Evolutionary conservation across 2,329 filamentous ascomycete species (phyloP), one percentile per base, ranked within the genome.

Genomic region (Alternaria dauci): DNA sequence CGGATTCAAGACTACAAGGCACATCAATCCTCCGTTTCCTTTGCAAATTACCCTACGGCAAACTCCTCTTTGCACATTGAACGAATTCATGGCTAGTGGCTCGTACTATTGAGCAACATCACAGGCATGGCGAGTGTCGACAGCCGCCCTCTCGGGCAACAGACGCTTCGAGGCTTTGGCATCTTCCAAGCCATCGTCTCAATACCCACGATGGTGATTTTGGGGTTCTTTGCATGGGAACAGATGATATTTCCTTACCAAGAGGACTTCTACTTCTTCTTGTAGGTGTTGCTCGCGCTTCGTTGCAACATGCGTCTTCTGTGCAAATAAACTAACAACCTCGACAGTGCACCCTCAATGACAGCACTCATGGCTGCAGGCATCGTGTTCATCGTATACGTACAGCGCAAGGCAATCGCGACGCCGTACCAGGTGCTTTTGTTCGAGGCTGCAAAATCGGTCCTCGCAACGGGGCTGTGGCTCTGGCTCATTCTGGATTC

Each of bases 401-500:
- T 53, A 11, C 51, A 53, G 26, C 51, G 51, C 51, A 53, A 34
- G 12, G 51, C 51, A 0, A 11, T 53, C 1, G 51, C 38, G n/a
- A 53, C 26, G 2, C 26, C 38, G 4, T 42, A 42, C 18, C 51
- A 53, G 26, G 14, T 18, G 38, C 38, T 53, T 9, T 1, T 34
- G 3, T 53, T 53, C 5, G 51, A 53, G 38, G 20, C n/a, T 36
- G 26, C 3, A 4, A 53, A 43, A 5, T 53, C 51, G 16, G 38
- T 39, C 9, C 12, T 53, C n/a, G 51, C 51, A 7, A 53, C 51
- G 26, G 51, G 51, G 4, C 38, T 53, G 8, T 53, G 51, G 51
- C 51, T 53, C 23, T 53, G 51, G 51, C 51, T 53, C 16, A 43
- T 53, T 1, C 11, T 53, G 25, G 51, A 53, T 25, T 53, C 51